Percentiles rank a stretch among this genome's conserved stretches.
Conservation (phyloP, 2,329 filamentous ascomycete species). For the Fonsecaea monophora region DNA sequence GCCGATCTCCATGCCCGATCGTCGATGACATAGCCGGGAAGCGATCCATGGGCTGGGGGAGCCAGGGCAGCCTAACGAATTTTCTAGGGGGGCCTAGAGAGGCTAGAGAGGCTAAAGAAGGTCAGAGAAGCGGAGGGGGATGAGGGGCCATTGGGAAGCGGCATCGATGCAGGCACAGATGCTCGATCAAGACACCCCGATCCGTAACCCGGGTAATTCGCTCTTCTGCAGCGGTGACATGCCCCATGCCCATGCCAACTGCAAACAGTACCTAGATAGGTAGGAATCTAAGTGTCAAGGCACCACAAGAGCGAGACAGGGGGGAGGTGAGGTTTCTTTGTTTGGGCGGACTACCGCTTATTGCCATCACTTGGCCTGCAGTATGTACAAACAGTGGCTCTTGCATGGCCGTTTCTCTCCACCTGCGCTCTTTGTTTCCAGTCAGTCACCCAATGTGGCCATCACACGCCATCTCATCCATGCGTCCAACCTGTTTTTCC, state of each 20-base stretch:
- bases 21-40: conserved; percentile 14
- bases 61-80: neutral
- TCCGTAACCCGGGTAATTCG: neutral
- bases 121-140: neutral
- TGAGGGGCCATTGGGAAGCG: neutral
- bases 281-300: too few relatives aligned
- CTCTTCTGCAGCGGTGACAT: neutral
- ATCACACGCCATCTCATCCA: too few relatives aligned
- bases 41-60: neutral
- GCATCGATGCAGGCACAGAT: conserved; percentile 12
- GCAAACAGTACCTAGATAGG: neutral
- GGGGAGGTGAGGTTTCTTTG: too few relatives aligned
- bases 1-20: conserved; percentile 12
- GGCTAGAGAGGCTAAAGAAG: neutral
- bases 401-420: neutral
- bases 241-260: neutral
- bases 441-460: too few relatives aligned
- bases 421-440: neutral
- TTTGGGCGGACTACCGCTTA: too few relatives aligned
- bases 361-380: too few relatives aligned
- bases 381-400: neutral
- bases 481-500: neutral
- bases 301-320: too few relatives aligned
- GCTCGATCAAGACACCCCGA: conserved; percentile 8
- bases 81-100: neutral